Evolutionary conservation across 306 rosid genomes (phyloP), one percentile per base, ranked within the genome.

Genomic region (Rosa chinensis): DNA sequence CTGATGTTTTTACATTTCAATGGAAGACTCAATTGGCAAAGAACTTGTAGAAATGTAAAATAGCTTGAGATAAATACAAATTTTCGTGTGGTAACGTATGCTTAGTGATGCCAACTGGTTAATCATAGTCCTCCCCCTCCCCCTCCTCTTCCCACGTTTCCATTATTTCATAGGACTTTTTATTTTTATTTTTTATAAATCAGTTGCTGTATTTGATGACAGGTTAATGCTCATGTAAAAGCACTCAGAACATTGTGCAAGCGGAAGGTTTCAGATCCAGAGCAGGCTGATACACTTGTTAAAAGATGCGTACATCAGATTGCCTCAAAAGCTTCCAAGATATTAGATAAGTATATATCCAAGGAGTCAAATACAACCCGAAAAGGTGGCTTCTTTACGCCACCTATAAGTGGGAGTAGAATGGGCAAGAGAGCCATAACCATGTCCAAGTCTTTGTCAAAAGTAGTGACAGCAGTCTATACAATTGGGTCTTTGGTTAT

Each of bases 221-320:
- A 94, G 99, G 90, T 92, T 83, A 92, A 91, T 74, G 99, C 97
- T 75, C 99, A 92, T 84, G 91, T 91, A 75, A 94, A 88, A 86
- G 91, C 97, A 40, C 95, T 94, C 52, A 87, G 76, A 77, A 92
- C 90, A 49, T 76, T 94, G 79, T 94, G 99, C 89, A 94, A 89
- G 80, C 85, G 88, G 83, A 89, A 92, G 87, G 99, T 93, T 86
- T 80, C 79, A 32, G 75, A 83, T 80, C 66, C 64, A 16, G 39
- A 39, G 10, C 92, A 89, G 86, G 90, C 92, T 20, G 93, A 94
- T 25, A 25, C 80, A 47, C 82, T 89, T 42, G 88, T 92, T 79
- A 76, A 82, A 83, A 91, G 78, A 85, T 92, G 99, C 88, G 88
- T 87, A 10, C 42, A 84, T 55, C 86, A 86, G 77, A 88, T 92